phyloP scores from a whole-genome alignment of 75 land plant species.

The Larix kaempferi region DNA sequence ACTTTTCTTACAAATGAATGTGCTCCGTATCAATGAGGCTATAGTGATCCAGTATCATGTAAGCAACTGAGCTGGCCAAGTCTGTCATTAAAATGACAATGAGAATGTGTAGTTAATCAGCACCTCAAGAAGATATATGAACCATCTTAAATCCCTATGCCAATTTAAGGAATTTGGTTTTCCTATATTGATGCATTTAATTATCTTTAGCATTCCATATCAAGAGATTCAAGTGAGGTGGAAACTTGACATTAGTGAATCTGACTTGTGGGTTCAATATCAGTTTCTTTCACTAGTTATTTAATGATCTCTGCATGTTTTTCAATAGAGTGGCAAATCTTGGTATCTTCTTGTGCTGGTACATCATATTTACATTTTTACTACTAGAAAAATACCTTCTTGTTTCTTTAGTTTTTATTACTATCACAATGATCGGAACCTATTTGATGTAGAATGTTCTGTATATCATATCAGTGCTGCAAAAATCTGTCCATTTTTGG shows the following conservation, averaged over 20 bases:
- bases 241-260: neutral
- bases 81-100: neutral
- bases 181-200: neutral
- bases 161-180: neutral
- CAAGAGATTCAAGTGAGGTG: neutral
- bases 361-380: neutral
- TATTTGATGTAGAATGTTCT: too few species aligned
- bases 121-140: neutral
- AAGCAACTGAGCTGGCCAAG: constrained; percentile 1
- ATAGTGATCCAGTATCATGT: neutral
- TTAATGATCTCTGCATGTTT: neutral
- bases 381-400: neutral
- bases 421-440: too few species aligned
- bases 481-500: too few species aligned
- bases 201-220: neutral
- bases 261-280: neutral
- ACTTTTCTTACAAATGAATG: too few species aligned
- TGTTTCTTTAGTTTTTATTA: neutral
- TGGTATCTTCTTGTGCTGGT: neutral
- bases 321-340: neutral
- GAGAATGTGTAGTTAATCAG: neutral
- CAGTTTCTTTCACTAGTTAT: neutral
- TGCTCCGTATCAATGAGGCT: too few species aligned
- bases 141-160: neutral
- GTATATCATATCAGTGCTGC: too few species aligned